Percentiles rank a stretch among this genome's conserved stretches.
phyloP scores from a whole-genome alignment of 345 rosid genomes.

The Populus pruinosa region DNA sequence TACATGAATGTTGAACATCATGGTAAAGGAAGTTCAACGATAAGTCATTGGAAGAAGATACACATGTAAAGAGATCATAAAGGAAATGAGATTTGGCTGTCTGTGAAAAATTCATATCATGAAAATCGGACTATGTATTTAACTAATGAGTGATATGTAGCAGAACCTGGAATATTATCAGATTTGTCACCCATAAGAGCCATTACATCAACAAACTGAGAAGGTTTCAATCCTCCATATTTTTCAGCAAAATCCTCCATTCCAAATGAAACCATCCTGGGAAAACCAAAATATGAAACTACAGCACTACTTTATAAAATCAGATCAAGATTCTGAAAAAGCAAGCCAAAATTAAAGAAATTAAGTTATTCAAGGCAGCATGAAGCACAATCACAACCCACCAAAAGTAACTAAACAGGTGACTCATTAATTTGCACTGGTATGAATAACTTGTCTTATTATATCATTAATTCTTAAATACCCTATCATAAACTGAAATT shows the following conservation, averaged over 20 bases:
- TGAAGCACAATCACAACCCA: background rate
- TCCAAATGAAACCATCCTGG: conserved; percentile 92
- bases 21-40: background rate
- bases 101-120: background rate
- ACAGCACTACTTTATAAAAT: background rate
- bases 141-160: background rate
- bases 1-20: background rate
- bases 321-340: background rate
- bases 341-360: background rate
- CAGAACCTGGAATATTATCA: conserved; percentile 87
- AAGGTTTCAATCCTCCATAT: conserved; percentile 66
- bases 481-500: too few relatives aligned
- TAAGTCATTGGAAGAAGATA: background rate
- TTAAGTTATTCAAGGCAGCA: background rate
- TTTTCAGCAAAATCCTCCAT: conserved; percentile 83
- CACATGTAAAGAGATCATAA: background rate
- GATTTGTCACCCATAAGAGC: conserved; percentile 79
- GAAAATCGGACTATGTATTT: background rate
- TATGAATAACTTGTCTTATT: too few relatives aligned
- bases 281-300: conserved; percentile 21
- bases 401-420: background rate
- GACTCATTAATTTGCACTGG: background rate
- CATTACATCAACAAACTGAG: conserved; percentile 82
- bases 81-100: background rate
- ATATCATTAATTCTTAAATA: too few relatives aligned